These are phyloP conservation scores for Thraustochytrium striatum DNA, from an alignment of 352 stramenopile genomes.

Conservation along the genomic window DNA sequence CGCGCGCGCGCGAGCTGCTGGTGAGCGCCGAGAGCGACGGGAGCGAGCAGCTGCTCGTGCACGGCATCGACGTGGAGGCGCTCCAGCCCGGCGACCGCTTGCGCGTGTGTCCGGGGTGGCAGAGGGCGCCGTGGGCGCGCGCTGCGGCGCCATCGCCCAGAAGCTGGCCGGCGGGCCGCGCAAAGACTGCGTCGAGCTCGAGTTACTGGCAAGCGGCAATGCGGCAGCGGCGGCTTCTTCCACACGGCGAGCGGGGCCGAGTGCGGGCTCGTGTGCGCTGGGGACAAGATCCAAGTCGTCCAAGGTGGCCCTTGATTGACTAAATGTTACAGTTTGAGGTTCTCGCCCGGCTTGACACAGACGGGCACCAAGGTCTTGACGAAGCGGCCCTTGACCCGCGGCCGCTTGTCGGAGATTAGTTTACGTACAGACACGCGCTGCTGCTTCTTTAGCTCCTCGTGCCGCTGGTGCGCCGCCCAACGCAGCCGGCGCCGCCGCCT, in stretches of 20 bases:
- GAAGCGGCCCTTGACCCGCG: neutral
- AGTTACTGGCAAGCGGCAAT: neutral
- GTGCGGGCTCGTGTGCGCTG: slow-evolving; percentile 2
- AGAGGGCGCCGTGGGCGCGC: neutral
- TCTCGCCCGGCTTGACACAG: too few relatives aligned
- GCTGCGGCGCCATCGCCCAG: slow-evolving; percentile 11
- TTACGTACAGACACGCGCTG: neutral
- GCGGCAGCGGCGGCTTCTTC: slow-evolving; percentile 4
- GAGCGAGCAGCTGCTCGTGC: slow-evolving; percentile 14
- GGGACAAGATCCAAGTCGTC: slow-evolving; percentile 3
- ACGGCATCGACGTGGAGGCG: neutral
- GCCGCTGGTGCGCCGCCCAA: neutral
- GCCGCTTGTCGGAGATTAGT: neutral
- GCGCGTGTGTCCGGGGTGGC: neutral
- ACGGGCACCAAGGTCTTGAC: neutral
- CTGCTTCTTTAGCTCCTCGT: neutral
- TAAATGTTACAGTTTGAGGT: too few relatives aligned
- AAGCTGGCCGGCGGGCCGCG: slow-evolving; percentile 8
- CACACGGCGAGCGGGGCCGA: neutral
- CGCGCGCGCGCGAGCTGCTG: slow-evolving; percentile 11
- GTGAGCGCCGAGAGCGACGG: neutral
- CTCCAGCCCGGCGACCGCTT: slow-evolving; percentile 4
- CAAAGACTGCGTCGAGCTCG: slow-evolving; percentile 9
- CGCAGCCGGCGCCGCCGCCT: neutral
- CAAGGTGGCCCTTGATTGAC: too few relatives aligned